A percentile compares a stretch with the other conserved stretches of the same genome.
Evolutionary conservation across 1,284 basidiomycete species (phyloP).

Genomic region (Cryptococcus sp.): DNA sequence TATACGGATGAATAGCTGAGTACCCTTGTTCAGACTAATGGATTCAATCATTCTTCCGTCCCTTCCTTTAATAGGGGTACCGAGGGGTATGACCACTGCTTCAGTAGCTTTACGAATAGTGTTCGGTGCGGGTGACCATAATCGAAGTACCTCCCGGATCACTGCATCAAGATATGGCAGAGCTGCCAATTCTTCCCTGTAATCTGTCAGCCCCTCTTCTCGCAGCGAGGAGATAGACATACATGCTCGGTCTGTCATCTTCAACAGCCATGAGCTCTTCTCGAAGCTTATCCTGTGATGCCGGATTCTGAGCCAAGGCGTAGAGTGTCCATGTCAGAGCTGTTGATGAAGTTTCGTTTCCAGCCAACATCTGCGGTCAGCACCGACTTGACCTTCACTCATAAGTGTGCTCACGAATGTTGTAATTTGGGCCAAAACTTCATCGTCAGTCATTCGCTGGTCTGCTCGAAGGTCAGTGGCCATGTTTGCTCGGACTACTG

Average conservation of each 20-base stretch:
- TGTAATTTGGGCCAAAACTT: slow-evolving; percentile 69
- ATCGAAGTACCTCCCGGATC: slow-evolving; percentile 62
- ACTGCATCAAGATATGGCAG: slow-evolving; percentile 61
- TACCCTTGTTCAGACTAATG: slow-evolving; percentile 36
- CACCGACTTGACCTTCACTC: not conserved
- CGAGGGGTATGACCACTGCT: slow-evolving; percentile 62
- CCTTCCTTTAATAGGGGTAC: slow-evolving; percentile 41
- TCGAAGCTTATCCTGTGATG: slow-evolving; percentile 58
- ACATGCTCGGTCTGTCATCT: slow-evolving; percentile 46
- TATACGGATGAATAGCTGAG: slow-evolving; percentile 39
- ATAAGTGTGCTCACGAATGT: slow-evolving; percentile 56
- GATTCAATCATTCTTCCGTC: slow-evolving; percentile 46
- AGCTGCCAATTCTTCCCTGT: slow-evolving; percentile 47
- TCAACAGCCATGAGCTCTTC: slow-evolving; percentile 51
- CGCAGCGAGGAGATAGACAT: slow-evolving; percentile 5
- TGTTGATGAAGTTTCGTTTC: slow-evolving; percentile 72
- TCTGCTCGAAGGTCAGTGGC: slow-evolving; percentile 54
- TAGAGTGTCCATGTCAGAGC: slow-evolving; percentile 70
- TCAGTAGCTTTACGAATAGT: slow-evolving; percentile 59
- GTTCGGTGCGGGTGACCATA: slow-evolving; percentile 61
- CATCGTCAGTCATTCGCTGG: slow-evolving; percentile 60
- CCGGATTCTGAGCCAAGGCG: slow-evolving; percentile 56
- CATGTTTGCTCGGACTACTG: slow-evolving; percentile 59
- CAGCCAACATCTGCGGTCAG: slow-evolving; percentile 46
- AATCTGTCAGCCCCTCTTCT: slow-evolving; percentile 9